Base-by-base conservation (phyloP, 768 basidiomycete genomes). In the Boletus reticuloceps region DNA sequence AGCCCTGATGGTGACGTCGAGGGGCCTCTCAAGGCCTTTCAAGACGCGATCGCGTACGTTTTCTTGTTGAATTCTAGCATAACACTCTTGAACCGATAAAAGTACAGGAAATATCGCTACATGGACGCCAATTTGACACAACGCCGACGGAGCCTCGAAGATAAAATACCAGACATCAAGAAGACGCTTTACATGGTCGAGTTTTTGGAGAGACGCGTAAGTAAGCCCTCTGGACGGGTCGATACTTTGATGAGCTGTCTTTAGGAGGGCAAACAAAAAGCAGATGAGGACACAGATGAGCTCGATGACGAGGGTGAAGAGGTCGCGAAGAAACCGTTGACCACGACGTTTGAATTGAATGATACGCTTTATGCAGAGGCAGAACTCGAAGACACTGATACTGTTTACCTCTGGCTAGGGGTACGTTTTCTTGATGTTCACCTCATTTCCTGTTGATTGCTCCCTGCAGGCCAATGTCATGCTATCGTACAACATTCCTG, bases 361-460 rank as follows among this genome's bases (percentile, higher is more conserved):
- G 96, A 98, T 64, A 98, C 96, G 16, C 79, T 98, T 1, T 98
- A 84, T 61, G 94, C 94, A 6, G 92, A 96, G 64, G 96, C 95
- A 6, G 84, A 89, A 59, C 75, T 98, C 4, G 84, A 91, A 56
- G 86, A 94, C 57, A 88, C 86, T 0, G 94, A 96, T 51, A 86
- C 86, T 0, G 95, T 98, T 11, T 94, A 86, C 64, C 77, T 99
- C 27, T 99, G 97, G 96, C 84, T 99, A 19, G 96, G 96, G 31
- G 95, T 98, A 74, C 65, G 89, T 74, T 29, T 75, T 38, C 43
- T 22, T 22, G 10, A 12, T 8, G 13, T 27, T 6, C 9, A 16
- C 0, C 19, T 16, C 16, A 44, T 40, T 42, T 54, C 31, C 6
- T 6, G 11, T 20, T 50, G 50, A 47, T 38, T 27, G 11, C 5